Evolutionary conservation across 2,329 filamentous ascomycete species (phyloP).

Genomic region (Calonectria pseudoreteaudii): DNA sequence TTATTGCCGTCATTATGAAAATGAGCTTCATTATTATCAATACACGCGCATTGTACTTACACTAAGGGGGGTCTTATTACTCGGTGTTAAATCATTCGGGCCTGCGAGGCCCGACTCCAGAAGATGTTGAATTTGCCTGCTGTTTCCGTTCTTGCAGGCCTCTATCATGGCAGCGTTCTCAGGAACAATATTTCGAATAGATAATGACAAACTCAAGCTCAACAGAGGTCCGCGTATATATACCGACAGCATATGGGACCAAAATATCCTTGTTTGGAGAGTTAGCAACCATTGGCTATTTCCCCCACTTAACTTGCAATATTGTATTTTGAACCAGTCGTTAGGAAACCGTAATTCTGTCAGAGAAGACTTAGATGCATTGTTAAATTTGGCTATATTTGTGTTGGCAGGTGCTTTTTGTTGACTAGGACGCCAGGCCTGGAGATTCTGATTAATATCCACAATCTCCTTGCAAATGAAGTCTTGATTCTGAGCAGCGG

Average conservation of each 20-base stretch:
- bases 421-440: background rate
- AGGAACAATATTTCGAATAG: background rate
- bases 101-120: background rate
- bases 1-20: background rate
- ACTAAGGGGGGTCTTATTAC: background rate
- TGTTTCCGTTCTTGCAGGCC: background rate
- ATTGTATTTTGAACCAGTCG: background rate
- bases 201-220: background rate
- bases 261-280: background rate
- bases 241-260: background rate
- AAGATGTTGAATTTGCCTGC: background rate
- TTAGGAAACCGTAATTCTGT: background rate
- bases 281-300: background rate
- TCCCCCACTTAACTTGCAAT: background rate
- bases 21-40: background rate
- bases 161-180: background rate
- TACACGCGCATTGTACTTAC: background rate
- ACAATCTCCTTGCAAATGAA: background rate
- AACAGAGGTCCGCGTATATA: background rate
- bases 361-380: background rate
- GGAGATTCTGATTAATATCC: background rate
- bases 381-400: background rate
- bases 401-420: background rate
- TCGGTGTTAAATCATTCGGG: background rate
- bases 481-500: background rate